phyloP scores from a whole-genome alignment of 2,329 filamentous ascomycete genomes.

The Ophiostoma triangulosporum region DNA sequence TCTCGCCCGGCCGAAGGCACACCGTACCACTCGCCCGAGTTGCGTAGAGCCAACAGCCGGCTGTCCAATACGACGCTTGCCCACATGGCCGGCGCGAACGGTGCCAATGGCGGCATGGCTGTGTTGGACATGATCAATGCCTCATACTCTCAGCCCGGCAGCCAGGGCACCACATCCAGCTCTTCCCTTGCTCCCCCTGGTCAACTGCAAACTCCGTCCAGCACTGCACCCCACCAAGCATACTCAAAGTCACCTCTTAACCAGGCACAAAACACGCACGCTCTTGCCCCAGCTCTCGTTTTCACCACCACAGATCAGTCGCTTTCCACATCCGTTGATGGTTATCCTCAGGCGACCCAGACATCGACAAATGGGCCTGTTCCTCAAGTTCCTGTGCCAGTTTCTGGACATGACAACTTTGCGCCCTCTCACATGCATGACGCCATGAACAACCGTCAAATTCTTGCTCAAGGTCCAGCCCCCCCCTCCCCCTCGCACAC shows the following conservation, averaged over 20 bases:
- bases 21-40: slow-evolving; percentile 62
- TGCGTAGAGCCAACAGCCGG: slow-evolving; percentile 68
- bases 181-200: slow-evolving; percentile 9
- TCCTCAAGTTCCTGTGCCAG: slow-evolving; percentile 3
- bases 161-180: slow-evolving; percentile 3
- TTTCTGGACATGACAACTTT: slow-evolving; percentile 2
- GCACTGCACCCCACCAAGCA: slow-evolving; percentile 16
- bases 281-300: slow-evolving; percentile 11
- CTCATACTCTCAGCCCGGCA: slow-evolving; percentile 4
- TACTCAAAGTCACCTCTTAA: slow-evolving; percentile 32
- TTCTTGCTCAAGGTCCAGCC: slow-evolving; percentile 12
- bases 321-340: not conserved
- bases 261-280: slow-evolving; percentile 18
- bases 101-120: slow-evolving; percentile 16
- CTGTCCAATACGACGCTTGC: slow-evolving; percentile 71
- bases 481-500: slow-evolving; percentile 2
- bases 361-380: not conserved
- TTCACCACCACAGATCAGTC: not conserved
- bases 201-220: slow-evolving; percentile 20
- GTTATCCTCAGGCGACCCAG: not conserved
- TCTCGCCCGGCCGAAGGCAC: slow-evolving; percentile 49
- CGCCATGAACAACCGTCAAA: slow-evolving; percentile 4
- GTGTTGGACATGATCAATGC: not conserved
- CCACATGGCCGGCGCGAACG: slow-evolving; percentile 61
- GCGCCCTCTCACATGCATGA: slow-evolving; percentile 5